Base-by-base conservation (phyloP, 345 rosid genomes). In the Euphorbia pulcherrima region DNA sequence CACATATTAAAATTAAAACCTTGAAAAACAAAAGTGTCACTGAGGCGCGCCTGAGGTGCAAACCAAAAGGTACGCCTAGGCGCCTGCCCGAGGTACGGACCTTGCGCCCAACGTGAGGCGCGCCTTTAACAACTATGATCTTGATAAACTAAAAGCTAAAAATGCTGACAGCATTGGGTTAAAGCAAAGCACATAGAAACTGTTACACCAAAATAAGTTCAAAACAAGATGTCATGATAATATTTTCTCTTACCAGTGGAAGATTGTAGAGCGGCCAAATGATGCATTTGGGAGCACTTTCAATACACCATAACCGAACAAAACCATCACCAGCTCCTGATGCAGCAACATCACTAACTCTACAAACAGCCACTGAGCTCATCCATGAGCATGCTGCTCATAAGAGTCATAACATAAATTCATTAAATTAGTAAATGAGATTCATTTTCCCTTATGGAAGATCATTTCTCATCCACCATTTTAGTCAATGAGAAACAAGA, bases 321-420 rank as follows among this genome's bases (percentile, higher is more conserved):
- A 39, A 83, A 54, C 94, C 98, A 79, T 85, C 86, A 73, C 98
- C 99, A 72, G 98, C 98, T 71, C 99, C 98, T 58, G 99, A 92
- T 66, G 92, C 98, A 12, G 85, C 96, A 79, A 95, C 90, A 82
- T 95, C 97, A 72, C 96, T 88, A 69, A 91, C 91, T 80, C 94
- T 85, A 75, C 94, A 87, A 28, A 80, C 82, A 72, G 85, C 60
- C 11, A 92, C 83, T 55, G 98, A 88, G 72, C 84, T 84, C 33
- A 90, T 96, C 99, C 99, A 95, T 60, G 97, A 90, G 81, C 67
- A 73, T 30, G 83, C 86, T 67, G 97, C 67, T n/a, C n/a, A n/a
- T n/a, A n/a, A n/a, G n/a, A n/a, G n/a, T 21, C 78, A 67, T 60
- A 74, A 68, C 75, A 64, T 72, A 24, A 44, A 75, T 54, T 54